Base-by-base conservation (phyloP, 2,329 filamentous ascomycete species). In the Phialocephala sp. region DNA sequence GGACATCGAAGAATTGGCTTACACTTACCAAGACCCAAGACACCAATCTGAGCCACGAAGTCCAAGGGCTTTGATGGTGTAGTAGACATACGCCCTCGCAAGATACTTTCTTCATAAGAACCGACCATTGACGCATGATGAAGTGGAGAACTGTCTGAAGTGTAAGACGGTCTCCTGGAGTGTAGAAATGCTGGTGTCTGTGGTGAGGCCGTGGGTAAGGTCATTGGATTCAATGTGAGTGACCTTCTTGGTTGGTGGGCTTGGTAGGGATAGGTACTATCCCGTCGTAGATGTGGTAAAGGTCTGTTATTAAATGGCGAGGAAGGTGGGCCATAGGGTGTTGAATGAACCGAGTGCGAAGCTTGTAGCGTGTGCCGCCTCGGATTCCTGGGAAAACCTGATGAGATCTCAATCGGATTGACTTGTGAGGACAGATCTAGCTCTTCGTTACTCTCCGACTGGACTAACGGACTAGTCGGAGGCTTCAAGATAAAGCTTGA, bases 61-160 rank as follows among this genome's bases (percentile, higher is more conserved):
- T 97, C 90, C 6, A 99, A 82, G 6, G 95, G 94, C 70, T 92
- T 94, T 0, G 94, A 98, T 0, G 95, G 94, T 1, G 90, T 95
- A 1, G 94, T 97, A 35, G 95, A 98, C 95, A 99, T 99, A 68
- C 95, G 88, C 45, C 95, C 95, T 56, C 93, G 89, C 1, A 99
- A 82, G 66, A 99, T 97, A 35, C 93, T 97, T 79, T 99, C 95
- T 78, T 99, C 95, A 72, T 97, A 99, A 1, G 94, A 97, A 1
- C 95, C 95, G 1, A 98, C 94, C 91, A 99, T 96, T 3, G 94
- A 94, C 9, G 94, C 94, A 78, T 96, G 93, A 64, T 94, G 91
- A 35, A 95, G 81, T 4, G 92, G 90, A 2, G 92, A 93, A 2
- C 83, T 80, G 55, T 97, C 94, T 0, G 90, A 88, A 18, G 87